Evolutionary conservation across 1,284 basidiomycete species (phyloP).

Genomic region (Tilletia indica): DNA sequence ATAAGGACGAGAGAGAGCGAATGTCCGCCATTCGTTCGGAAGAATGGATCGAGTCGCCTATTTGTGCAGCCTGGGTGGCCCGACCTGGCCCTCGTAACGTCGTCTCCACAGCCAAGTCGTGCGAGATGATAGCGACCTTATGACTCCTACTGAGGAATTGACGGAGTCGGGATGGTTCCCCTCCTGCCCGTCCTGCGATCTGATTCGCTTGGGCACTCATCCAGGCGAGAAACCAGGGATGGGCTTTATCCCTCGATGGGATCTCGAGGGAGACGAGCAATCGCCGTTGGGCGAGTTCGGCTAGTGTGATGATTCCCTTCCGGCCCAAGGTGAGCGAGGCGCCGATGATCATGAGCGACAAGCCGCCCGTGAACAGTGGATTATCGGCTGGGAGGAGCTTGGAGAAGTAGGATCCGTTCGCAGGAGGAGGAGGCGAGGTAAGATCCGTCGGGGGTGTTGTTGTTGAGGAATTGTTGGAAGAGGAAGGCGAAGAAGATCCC

Average conservation of each 20-base stretch:
- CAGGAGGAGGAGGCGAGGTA: neutral
- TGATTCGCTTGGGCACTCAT: constrained; percentile 65
- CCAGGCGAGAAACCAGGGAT: constrained; percentile 97
- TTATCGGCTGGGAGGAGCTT: constrained; percentile 25
- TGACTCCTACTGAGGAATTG: constrained; percentile 32
- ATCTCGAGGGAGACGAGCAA: constrained; percentile 95
- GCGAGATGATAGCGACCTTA: constrained; percentile 56
- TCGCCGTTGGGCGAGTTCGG: constrained; percentile 76
- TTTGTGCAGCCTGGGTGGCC: constrained; percentile 1
- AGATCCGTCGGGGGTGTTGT: neutral
- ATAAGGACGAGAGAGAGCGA: constrained; percentile 51
- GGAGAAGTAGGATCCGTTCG: neutral
- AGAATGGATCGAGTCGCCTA: constrained; percentile 7
- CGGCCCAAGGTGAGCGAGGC: constrained; percentile 41
- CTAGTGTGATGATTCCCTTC: constrained; percentile 66
- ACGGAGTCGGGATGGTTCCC: neutral
- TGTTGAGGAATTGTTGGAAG: neutral
- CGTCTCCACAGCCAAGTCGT: constrained; percentile 94
- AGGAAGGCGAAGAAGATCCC: too few species aligned
- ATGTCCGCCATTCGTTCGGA: constrained; percentile 64
- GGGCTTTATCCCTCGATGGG: constrained; percentile 88
- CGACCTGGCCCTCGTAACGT: neutral
- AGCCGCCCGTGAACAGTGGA: constrained; percentile 51
- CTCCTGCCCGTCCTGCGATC: neutral
- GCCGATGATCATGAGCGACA: constrained; percentile 54